Percentiles rank a stretch among this genome's conserved stretches.
Evolutionary conservation across 2,329 filamentous ascomycete genomes (phyloP).

Genomic region (Neoarthrinium moseri): DNA sequence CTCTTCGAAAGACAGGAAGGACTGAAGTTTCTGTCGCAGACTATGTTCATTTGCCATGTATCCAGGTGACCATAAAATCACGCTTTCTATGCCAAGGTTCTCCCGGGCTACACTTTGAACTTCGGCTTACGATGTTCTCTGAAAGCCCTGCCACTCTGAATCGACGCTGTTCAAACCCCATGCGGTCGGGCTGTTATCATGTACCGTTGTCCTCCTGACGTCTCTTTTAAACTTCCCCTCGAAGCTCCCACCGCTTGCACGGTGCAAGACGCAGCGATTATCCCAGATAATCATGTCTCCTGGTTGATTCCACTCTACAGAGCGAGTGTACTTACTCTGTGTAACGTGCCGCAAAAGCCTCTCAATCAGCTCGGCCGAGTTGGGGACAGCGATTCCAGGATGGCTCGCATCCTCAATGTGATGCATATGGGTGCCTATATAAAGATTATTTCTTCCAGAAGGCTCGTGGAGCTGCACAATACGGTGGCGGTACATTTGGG

Average conservation of each 20-base stretch:
- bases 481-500: conserved; percentile 42
- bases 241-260: conserved; percentile 46
- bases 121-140: too few relatives aligned
- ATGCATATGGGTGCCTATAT: conserved; percentile 51
- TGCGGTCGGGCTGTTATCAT: conserved; percentile 38
- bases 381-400: conserved; percentile 10
- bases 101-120: too few relatives aligned
- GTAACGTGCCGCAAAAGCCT: conserved; percentile 35
- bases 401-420: conserved; percentile 44
- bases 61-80: too few relatives aligned
- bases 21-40: too few relatives aligned
- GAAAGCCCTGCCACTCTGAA: too few relatives aligned
- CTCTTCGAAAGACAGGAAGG: too few relatives aligned
- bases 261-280: conserved; percentile 56
- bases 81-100: too few relatives aligned
- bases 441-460: conserved; percentile 50
- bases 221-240: conserved; percentile 48
- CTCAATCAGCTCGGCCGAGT: conserved; percentile 30
- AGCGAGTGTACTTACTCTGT: conserved; percentile 43
- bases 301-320: conserved; percentile 44
- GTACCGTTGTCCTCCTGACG: conserved; percentile 55
- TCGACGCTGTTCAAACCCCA: conserved; percentile 37
- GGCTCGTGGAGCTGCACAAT: conserved; percentile 51
- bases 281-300: conserved; percentile 59
- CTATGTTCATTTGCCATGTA: too few relatives aligned